Conservation (phyloP, 495 filamentous ascomycete species). For the Endocarpon pusillum region DNA sequence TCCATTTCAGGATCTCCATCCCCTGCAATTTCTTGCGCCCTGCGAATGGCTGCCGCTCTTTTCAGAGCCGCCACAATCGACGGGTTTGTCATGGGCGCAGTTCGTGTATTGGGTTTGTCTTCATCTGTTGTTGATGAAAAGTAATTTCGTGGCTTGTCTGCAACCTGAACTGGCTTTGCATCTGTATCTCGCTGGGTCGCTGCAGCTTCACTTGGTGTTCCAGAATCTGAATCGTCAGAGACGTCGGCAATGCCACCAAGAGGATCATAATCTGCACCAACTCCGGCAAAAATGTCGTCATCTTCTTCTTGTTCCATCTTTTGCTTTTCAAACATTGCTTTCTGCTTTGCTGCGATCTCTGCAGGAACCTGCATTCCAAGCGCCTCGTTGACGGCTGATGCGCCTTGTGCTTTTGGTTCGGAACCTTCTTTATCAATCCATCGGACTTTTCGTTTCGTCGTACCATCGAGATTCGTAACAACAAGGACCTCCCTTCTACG, state of each 20-base stretch:
- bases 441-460: slow-evolving; percentile 66
- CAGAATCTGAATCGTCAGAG: slow-evolving; percentile 29
- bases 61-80: slow-evolving; percentile 68
- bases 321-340: slow-evolving; percentile 24
- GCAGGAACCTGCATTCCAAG: slow-evolving; percentile 69
- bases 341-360: slow-evolving; percentile 18
- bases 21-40: slow-evolving; percentile 29
- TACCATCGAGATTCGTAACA: slow-evolving; percentile 71
- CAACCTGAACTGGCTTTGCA: slow-evolving; percentile 8
- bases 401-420: too few species aligned
- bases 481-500: slow-evolving; percentile 70
- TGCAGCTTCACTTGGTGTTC: slow-evolving; percentile 31
- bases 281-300: slow-evolving; percentile 76
- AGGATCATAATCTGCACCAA: slow-evolving; percentile 75
- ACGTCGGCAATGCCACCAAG: slow-evolving; percentile 45
- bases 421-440: slow-evolving; percentile 35
- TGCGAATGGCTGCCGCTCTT: slow-evolving; percentile 59
- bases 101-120: slow-evolving; percentile 30
- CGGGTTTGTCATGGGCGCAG: slow-evolving; percentile 50
- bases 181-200: slow-evolving; percentile 16
- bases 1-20: slow-evolving; percentile 29
- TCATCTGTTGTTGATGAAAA: slow-evolving; percentile 19
- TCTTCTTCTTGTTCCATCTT: slow-evolving; percentile 33
- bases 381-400: too few species aligned
- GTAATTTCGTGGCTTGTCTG: slow-evolving; percentile 23